These are phyloP conservation scores for Hypoxylon subgilvum DNA, from an alignment of 495 filamentous ascomycete genomes.

Conservation along the genomic window DNA sequence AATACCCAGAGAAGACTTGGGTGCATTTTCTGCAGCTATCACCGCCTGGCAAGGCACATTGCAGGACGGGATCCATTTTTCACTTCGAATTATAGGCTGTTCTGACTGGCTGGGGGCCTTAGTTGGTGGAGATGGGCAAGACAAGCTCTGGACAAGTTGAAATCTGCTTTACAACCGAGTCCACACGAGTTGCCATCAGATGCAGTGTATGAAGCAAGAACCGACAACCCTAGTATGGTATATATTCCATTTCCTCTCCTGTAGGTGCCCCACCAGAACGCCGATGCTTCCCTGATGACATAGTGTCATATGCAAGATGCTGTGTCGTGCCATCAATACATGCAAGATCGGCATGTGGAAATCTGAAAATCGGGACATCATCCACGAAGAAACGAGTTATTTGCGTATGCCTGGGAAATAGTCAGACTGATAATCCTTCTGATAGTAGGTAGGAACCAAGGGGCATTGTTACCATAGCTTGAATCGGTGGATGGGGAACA, in stretches of 20 bases:
- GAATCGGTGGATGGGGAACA: constrained; percentile 92
- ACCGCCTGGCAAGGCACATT: constrained; percentile 70
- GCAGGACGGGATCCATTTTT: constrained; percentile 44
- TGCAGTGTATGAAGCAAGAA: constrained; percentile 9
- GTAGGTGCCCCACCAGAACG: constrained; percentile 34
- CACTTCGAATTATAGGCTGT: constrained; percentile 47
- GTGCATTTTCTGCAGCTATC: constrained; percentile 63
- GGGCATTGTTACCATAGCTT: constrained; percentile 77
- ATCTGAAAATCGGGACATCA: constrained; percentile 47
- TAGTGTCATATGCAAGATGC: constrained; percentile 40
- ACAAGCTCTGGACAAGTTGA: constrained; percentile 46
- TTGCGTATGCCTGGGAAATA: constrained; percentile 71
- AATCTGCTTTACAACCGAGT: not conserved
- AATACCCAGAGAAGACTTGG: constrained; percentile 71
- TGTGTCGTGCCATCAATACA: constrained; percentile 32
- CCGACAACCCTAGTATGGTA: constrained; percentile 27
- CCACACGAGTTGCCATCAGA: not conserved
- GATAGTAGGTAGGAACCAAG: not conserved
- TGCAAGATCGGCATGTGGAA: constrained; percentile 23
- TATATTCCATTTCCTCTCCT: constrained; percentile 26
- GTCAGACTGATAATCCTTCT: constrained; percentile 41
- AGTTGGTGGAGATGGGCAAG: constrained; percentile 47
- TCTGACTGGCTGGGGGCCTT: constrained; percentile 56
- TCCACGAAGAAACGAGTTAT: constrained; percentile 77
- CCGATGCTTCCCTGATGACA: constrained; percentile 36